These are phyloP conservation scores for Candida labiduridarum DNA, from an alignment of 1,139 yeast genomes.

Conservation along the genomic window DNA sequence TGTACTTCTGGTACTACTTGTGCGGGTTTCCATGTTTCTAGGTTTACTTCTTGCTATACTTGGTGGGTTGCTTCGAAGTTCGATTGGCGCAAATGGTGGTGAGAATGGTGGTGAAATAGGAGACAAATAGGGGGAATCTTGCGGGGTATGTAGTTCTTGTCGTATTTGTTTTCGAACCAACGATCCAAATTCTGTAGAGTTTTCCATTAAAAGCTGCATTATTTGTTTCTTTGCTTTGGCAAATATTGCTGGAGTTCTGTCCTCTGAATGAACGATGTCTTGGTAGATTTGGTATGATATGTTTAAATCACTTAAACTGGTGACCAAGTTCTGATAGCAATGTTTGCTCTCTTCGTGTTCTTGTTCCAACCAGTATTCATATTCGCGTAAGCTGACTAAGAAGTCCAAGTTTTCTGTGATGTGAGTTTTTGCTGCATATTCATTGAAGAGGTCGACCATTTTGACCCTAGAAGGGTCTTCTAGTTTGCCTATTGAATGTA, in stretches of 20 bases:
- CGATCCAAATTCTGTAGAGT: conserved; percentile 1
- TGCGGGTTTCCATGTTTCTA: conserved; percentile 1
- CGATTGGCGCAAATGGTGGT: conserved; percentile 13
- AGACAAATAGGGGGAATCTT: conserved; percentile 2
- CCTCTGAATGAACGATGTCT: not conserved
- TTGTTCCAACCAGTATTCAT: not conserved
- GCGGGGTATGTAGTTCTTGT: not conserved
- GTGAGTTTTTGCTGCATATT: conserved; percentile 29
- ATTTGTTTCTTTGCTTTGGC: conserved; percentile 1
- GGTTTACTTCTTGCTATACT: conserved; percentile 1
- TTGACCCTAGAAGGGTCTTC: conserved; percentile 16
- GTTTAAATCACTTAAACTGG: conserved; percentile 1
- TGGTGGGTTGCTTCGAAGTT: conserved; percentile 7
- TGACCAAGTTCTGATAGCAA: not conserved
- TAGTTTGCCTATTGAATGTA: conserved; percentile 23
- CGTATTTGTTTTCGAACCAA: not conserved
- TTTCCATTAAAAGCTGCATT: conserved; percentile 2
- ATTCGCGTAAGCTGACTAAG: conserved; percentile 32
- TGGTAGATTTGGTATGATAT: not conserved
- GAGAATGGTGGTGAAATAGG: conserved; percentile 4
- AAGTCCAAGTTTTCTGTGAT: conserved; percentile 51
- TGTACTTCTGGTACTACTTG: not conserved
- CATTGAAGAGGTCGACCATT: conserved; percentile 23
- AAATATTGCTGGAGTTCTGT: not conserved
- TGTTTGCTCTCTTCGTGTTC: not conserved